Percentiles rank a stretch among this genome's conserved stretches.
phyloP scores from a whole-genome alignment of 768 basidiomycete genomes.

The Gelatoporia subvermispora region DNA sequence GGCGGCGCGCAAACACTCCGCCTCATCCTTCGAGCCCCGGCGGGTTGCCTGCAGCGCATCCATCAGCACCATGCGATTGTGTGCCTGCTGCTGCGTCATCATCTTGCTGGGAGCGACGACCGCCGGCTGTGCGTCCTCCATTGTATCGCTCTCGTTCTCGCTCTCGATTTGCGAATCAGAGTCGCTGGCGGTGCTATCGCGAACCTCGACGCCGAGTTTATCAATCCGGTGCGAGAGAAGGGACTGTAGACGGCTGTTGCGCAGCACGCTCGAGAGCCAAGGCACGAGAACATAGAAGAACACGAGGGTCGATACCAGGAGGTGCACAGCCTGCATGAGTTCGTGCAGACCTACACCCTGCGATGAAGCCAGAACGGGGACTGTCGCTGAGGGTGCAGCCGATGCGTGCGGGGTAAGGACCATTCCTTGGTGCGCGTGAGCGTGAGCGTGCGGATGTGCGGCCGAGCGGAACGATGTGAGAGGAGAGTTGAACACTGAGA shows the following conservation, averaged over 20 bases:
- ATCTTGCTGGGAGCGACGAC: not conserved
- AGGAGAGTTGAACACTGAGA: conserved; percentile 82
- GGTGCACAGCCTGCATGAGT: conserved; percentile 57
- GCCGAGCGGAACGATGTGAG: conserved; percentile 41
- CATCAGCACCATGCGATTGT: conserved; percentile 22
- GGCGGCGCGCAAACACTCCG: conserved; percentile 31
- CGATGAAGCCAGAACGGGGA: conserved; percentile 10
- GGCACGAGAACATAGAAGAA: conserved; percentile 51
- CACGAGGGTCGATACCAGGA: conserved; percentile 59
- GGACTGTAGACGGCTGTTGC: conserved; percentile 7
- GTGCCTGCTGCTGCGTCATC: conserved; percentile 5
- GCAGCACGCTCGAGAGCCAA: conserved; percentile 34
- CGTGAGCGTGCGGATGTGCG: conserved; percentile 13
- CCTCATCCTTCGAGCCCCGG: conserved; percentile 36
- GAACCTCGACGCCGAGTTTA: not conserved
- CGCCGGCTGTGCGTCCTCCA: not conserved
- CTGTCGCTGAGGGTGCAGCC: conserved; percentile 18
- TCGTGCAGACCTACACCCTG: conserved; percentile 35
- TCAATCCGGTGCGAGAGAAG: conserved; percentile 3
- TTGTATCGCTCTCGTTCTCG: not conserved
- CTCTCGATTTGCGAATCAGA: not conserved
- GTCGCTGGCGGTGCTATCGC: not conserved
- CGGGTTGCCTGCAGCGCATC: conserved; percentile 27
- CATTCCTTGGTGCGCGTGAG: conserved; percentile 53
- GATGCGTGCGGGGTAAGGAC: conserved; percentile 40